A percentile compares a stretch with the other conserved stretches of the same genome.
phyloP scores from a whole-genome alignment of 1,139 yeast genomes.

The Blastobotrys ciferrii region DNA sequence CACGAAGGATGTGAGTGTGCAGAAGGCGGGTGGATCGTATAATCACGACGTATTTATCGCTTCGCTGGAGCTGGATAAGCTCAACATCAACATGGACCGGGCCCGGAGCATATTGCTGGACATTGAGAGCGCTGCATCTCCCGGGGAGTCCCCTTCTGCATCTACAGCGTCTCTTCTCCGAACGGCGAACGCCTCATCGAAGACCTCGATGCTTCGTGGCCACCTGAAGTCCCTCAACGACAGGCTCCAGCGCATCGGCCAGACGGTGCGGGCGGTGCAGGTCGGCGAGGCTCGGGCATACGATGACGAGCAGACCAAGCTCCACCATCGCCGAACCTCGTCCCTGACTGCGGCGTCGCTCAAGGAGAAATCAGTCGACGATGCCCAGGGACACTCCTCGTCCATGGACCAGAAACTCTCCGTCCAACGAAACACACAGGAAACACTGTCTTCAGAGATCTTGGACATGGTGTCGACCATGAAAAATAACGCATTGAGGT shows the following conservation, averaged over 20 bases:
- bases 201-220: slow-evolving; percentile 10
- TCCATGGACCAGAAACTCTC: slow-evolving; percentile 30
- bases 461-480: slow-evolving; percentile 50
- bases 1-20: neutral
- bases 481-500: slow-evolving; percentile 48
- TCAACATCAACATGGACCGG: slow-evolving; percentile 26
- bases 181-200: neutral
- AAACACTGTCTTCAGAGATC: slow-evolving; percentile 45
- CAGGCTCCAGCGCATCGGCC: slow-evolving; percentile 23
- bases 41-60: slow-evolving; percentile 25
- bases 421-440: slow-evolving; percentile 41
- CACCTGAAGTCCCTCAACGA: slow-evolving; percentile 25
- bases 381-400: slow-evolving; percentile 6
- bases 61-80: slow-evolving; percentile 25
- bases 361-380: slow-evolving; percentile 2
- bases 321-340: neutral
- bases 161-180: slow-evolving; percentile 5
- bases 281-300: slow-evolving; percentile 16
- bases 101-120: slow-evolving; percentile 27
- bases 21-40: slow-evolving; percentile 9
- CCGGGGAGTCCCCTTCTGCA: neutral
- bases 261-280: slow-evolving; percentile 20
- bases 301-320: slow-evolving; percentile 9
- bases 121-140: slow-evolving; percentile 17
- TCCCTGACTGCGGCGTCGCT: neutral